Evolutionary conservation across 805 yeast genomes (phyloP), one percentile per base, ranked within the genome.

Genomic region (Wickerhamomyces tratensis): DNA sequence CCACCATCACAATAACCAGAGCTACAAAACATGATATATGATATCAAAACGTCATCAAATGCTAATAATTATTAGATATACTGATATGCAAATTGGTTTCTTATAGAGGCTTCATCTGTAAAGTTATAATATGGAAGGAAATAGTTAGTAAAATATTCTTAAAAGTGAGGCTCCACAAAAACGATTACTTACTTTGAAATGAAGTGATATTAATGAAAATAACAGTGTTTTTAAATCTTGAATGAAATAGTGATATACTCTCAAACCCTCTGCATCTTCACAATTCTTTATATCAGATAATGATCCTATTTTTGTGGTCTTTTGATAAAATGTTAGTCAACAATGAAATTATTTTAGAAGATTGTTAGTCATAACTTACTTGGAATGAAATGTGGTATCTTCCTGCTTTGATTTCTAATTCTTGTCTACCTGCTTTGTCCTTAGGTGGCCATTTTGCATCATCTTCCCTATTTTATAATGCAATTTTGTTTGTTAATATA

Each of bases 211-310:
- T 27, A 70, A 45, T 2, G 75, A 67, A 43, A 68, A 69, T 1
- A 70, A 49, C 25, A 69, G 43, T 3, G 71, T 70, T 46, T 67
- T 69, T 30, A 70, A 42, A 50, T 70, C 72, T 42, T 68, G 72
- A 1, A 65, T 57, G 37, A 69, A 54, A 42, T 63, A 71, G 44
- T 70, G 68, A 41, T 67, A 71, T 5, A 61, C 68, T 40, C 71
- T 50, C 25, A 71, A 45, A 1, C 76, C 74, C 38, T 67, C 72
- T 1, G 71, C 67, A 43, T 69, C 74, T 1, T 63, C 63, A 33
- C 67, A 56, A 13, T 52, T 46, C 41, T 59, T 65, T 15, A 67
- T 67, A 36, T 69, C 73, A 9, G 51, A 51, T 33, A 65, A 45
- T 1, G 72, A 67, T 2, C 70, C 69, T 12, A 71, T 39, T 41